Base-by-base conservation (phyloP, 306 rosid genomes). In the Medicago lupulina region DNA sequence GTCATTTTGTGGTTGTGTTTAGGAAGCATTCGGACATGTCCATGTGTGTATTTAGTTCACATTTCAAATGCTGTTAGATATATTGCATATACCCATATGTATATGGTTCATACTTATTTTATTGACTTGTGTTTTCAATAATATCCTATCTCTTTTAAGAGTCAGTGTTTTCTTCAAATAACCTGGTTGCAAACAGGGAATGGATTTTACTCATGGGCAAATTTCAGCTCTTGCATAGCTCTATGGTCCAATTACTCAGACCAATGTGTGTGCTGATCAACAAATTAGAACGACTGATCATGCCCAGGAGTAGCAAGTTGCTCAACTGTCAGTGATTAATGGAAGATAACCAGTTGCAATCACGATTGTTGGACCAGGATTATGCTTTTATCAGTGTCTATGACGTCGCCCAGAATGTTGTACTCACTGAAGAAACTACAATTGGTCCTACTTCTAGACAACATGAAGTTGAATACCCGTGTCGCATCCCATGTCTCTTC, bases 81-180 rank as follows among this genome's bases (percentile, higher is more conserved):
- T 86, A 83, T 71, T 86, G 85, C 91, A 47, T 87, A 91, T 81
- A 80, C 72, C 83, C 76, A 34, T 61, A 66, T 81, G 82, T 83
- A 78, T 84, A 89, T 74, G 83, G 73, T 78, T 75, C 68, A 67
- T 53, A 75, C 47, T 78, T 72, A 66, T 70, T 80, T 65, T 67
- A 54, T 36, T 60, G 79, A 74, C 63, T 50, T 34, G 15, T 71
- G 81, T 83, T 80, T 76, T 66, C 73, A 70, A 76, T 76, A 59
- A 83, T 76, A 76, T 76, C 73, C 41, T n/a, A 79, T 70, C 61
- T 69, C 25, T 58, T 74, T 65, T 43, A 12, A 72, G 70, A 9
- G 12, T 63, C 28, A 23, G 63, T 23, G 73, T 44, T 70, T 70
- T 67, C 74, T 54, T 74, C 55, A 36, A 74, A 59, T 61, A 67